Conservation (phyloP, 148 eudicot species). For the Pharnaceum exiguum region DNA sequence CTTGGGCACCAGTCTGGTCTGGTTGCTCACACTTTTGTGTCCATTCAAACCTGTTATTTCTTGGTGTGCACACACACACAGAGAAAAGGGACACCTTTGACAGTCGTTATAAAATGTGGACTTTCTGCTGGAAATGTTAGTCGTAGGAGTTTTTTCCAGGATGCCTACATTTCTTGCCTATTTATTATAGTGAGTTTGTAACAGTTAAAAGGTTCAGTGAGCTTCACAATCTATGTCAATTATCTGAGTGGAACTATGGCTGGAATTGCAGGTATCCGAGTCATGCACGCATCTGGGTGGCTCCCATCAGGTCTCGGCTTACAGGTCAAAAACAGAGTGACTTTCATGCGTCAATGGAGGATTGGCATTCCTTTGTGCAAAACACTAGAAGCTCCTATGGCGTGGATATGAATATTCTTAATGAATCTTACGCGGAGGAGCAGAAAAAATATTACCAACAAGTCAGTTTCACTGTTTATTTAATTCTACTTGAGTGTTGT, state of each 20-base stretch:
- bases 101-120: too few relatives aligned
- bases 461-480: slow-evolving; percentile 34
- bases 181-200: background rate
- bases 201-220: background rate
- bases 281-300: slow-evolving; percentile 98
- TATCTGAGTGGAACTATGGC: background rate
- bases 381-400: slow-evolving; percentile 76
- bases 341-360: slow-evolving; percentile 78
- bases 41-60: too few relatives aligned
- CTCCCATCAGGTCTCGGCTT: slow-evolving; percentile 80
- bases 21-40: too few relatives aligned
- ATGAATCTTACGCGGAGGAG: slow-evolving; percentile 65
- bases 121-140: too few relatives aligned
- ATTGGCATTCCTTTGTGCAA: slow-evolving; percentile 66
- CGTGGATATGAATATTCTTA: slow-evolving; percentile 82
- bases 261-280: slow-evolving; percentile 84
- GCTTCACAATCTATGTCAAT: background rate
- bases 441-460: slow-evolving; percentile 80
- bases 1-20: too few relatives aligned
- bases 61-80: too few relatives aligned
- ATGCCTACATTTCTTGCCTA: too few relatives aligned
- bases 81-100: too few relatives aligned
- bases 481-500: background rate
- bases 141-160: too few relatives aligned
- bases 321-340: slow-evolving; percentile 69